These are phyloP conservation scores for Maudiozyma humilis DNA, from an alignment of 1,139 yeast genomes.

Conservation along the genomic window DNA sequence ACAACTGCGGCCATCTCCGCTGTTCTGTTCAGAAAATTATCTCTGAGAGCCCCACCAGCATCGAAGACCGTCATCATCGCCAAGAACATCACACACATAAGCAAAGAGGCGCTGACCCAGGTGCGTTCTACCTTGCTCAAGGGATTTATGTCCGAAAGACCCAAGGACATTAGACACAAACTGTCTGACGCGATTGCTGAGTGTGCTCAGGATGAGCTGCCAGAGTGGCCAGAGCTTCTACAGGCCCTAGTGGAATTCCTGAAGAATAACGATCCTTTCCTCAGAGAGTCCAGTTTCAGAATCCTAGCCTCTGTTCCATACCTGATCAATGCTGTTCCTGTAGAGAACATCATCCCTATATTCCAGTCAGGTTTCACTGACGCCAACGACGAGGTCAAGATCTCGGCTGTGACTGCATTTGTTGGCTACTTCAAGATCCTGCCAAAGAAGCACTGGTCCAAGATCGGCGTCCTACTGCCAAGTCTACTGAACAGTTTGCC, in stretches of 20 bases:
- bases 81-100: conserved; percentile 66
- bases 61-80: conserved; percentile 52
- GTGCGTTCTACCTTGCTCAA: conserved; percentile 58
- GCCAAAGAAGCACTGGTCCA: conserved; percentile 71
- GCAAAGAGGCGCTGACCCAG: conserved; percentile 50
- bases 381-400: conserved; percentile 69
- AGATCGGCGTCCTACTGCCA: conserved; percentile 72
- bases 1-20: conserved; percentile 48
- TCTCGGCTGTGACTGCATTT: conserved; percentile 87
- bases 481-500: conserved; percentile 79
- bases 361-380: conserved; percentile 79
- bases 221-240: conserved; percentile 68
- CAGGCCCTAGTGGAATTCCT: conserved; percentile 69
- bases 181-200: conserved; percentile 92
- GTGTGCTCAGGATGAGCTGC: conserved; percentile 61
- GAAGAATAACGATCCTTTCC: conserved; percentile 47
- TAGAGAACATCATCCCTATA: conserved; percentile 54
- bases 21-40: conserved; percentile 79
- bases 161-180: conserved; percentile 73
- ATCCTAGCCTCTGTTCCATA: conserved; percentile 81
- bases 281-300: conserved; percentile 87
- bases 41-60: conserved; percentile 52
- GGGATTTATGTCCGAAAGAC: conserved; percentile 62
- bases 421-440: conserved; percentile 78
- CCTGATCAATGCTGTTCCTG: conserved; percentile 51